Evolutionary conservation across 257 asterid species (phyloP).

Genomic region (Catharanthus roseus): DNA sequence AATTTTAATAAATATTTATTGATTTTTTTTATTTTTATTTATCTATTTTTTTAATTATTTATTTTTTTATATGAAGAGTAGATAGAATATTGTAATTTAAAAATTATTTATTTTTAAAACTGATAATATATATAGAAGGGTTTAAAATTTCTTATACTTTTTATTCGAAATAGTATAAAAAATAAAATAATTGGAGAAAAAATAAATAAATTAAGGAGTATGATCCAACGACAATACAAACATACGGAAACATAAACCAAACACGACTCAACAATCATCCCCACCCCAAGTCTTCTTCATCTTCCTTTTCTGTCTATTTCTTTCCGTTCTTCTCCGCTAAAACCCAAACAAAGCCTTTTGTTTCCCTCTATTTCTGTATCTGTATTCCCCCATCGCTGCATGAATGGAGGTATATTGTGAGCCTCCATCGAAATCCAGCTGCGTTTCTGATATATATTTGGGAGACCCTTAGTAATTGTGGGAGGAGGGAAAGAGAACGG

Average conservation of each 20-base stretch:
- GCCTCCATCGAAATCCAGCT: constrained; percentile 36
- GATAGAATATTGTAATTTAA: too few species aligned
- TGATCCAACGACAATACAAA: not conserved
- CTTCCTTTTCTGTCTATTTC: not conserved
- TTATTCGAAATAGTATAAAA: too few species aligned
- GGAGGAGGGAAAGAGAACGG: not conserved
- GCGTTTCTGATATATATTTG: not conserved
- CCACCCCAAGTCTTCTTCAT: not conserved
- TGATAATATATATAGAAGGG: too few species aligned
- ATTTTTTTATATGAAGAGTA: too few species aligned
- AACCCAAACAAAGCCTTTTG: not conserved
- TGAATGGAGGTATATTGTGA: constrained; percentile 47
- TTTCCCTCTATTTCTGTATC: not conserved
- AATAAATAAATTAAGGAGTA: not conserved
- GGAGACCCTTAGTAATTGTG: constrained; percentile 21
- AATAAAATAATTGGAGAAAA: too few species aligned
- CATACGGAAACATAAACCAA: constrained; percentile 2
- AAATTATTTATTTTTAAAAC: too few species aligned
- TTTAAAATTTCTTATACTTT: too few species aligned
- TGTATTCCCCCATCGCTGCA: constrained; percentile 5
- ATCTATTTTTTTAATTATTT: too few species aligned
- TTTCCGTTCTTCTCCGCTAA: not conserved
- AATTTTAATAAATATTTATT: too few species aligned
- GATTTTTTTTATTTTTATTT: too few species aligned
- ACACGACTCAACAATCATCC: not conserved